phyloP scores from a whole-genome alignment of 495 filamentous ascomycete genomes.

The Glarea lozoyensis region DNA sequence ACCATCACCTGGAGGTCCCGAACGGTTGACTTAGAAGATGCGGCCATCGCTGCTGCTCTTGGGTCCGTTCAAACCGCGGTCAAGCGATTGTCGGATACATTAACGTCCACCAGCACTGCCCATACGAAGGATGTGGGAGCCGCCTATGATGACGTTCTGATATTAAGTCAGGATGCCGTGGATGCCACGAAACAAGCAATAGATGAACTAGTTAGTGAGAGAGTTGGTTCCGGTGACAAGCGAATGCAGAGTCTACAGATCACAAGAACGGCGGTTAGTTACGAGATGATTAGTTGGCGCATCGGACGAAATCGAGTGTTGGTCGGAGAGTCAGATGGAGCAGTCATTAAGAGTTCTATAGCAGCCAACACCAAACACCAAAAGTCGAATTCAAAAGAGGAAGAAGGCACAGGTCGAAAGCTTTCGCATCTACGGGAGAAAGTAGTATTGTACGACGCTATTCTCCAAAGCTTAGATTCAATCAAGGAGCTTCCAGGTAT shows the following conservation, averaged over 20 bases:
- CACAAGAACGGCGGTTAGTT: constrained; percentile 86
- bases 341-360: constrained; percentile 40
- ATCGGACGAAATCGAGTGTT: constrained; percentile 87
- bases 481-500: constrained; percentile 85
- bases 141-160: constrained; percentile 86
- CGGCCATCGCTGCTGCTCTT: constrained; percentile 73
- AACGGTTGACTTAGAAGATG: constrained; percentile 84
- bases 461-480: constrained; percentile 78
- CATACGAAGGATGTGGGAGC: constrained; percentile 55
- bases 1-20: constrained; percentile 82
- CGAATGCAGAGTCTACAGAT: constrained; percentile 91
- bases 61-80: constrained; percentile 47
- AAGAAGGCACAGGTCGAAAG: constrained; percentile 55
- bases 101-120: constrained; percentile 48
- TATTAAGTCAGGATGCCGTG: constrained; percentile 85
- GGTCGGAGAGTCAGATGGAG: constrained; percentile 69
- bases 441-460: constrained; percentile 88
- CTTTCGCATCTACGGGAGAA: constrained; percentile 76
- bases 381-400: constrained; percentile 24
- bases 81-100: constrained; percentile 44
- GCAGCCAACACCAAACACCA: constrained; percentile 26
- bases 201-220: constrained; percentile 77
- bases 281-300: constrained; percentile 86
- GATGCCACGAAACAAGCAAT: constrained; percentile 90
- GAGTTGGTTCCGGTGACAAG: constrained; percentile 72